Evolutionary conservation across 805 yeast species (phyloP), one percentile per base, ranked within the genome.

Genomic region (Candida morakotiae): DNA sequence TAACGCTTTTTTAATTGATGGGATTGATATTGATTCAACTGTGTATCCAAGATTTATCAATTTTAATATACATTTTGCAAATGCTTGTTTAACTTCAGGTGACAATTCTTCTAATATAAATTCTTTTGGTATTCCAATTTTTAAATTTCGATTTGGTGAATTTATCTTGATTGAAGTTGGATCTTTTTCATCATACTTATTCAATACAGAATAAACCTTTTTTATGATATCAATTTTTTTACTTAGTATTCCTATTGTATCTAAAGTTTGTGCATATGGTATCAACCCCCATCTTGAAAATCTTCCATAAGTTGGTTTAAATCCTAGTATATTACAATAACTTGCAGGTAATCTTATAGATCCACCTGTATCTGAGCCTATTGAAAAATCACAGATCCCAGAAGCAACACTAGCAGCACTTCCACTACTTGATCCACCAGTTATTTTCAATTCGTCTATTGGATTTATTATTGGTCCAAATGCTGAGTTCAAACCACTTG

Each of bases 301-400:
- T 26, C 96, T 69, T 0, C 98, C 98, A 56, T 93, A 93, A 0
- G 93, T 73, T 1, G 98, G 98, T 57, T 93, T 93, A 64, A 87
- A 87, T 1, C 98, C 98, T 21, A 77, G 63, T 0, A 83, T 71
- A 1, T 89, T 86, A 47, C 91, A 81, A 56, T 83, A 87, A 14
- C 95, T 81, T 1, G 95, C 94, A 0, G 99, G 99, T 15, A 87
- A 65, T 43, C 99, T 71, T 0, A 93, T 87, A 0, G 97, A 87
- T 0, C 99, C 99, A 4, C 99, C 99, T 0, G 99, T 93, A 51
- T 93, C 99, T 1, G 98, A 85, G 0, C 98, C 99, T 25, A 93
- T 59, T 1, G 95, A 75, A 49, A 85, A 79, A 53, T 83, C 87
- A 23, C 79, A 82, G 44, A 79, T 52, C 1, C 65, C 81, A 0